These are phyloP conservation scores for Aspergillus sclerotialis DNA, from an alignment of 2,329 filamentous ascomycete species.

Conservation along the genomic window DNA sequence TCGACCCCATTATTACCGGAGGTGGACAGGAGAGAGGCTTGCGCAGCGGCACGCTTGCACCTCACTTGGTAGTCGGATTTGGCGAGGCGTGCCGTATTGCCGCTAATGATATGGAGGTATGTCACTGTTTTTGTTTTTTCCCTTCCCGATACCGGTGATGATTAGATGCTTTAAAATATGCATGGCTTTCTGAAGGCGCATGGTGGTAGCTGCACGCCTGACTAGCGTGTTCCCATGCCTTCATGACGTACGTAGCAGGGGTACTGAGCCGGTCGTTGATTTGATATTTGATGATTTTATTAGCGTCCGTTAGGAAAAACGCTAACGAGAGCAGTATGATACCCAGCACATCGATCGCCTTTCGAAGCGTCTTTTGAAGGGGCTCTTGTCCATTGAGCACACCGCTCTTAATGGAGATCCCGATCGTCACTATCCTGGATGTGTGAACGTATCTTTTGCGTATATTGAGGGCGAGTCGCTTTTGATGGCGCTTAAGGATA, in stretches of 20 bases:
- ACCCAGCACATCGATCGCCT: slow-evolving; percentile 73
- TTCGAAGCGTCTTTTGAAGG: slow-evolving; percentile 75
- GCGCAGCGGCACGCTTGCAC: slow-evolving; percentile 87
- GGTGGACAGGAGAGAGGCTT: slow-evolving; percentile 94
- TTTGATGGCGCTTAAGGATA: slow-evolving; percentile 96
- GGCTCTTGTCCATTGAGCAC: slow-evolving; percentile 83
- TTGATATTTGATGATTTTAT: too few relatives aligned
- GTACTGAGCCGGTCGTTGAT: slow-evolving; percentile 47
- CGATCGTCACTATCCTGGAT: slow-evolving; percentile 82
- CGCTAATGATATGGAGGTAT: slow-evolving; percentile 81
- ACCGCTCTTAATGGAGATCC: slow-evolving; percentile 84
- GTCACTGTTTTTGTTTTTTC: slow-evolving; percentile 33
- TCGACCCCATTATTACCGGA: slow-evolving; percentile 93
- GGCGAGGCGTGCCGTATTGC: slow-evolving; percentile 93
- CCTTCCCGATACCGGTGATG: slow-evolving; percentile 39
- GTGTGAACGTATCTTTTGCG: slow-evolving; percentile 96
- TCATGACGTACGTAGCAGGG: slow-evolving; percentile 61
- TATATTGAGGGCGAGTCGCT: slow-evolving; percentile 98
- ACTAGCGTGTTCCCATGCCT: slow-evolving; percentile 27
- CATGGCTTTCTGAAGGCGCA: slow-evolving; percentile 80
- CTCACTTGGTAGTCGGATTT: slow-evolving; percentile 82
- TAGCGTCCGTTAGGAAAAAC: too few relatives aligned
- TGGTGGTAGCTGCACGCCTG: slow-evolving; percentile 41
- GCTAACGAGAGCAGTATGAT: slow-evolving; percentile 95
- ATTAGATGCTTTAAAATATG: slow-evolving; percentile 79